These are phyloP conservation scores for Ajuga reptans DNA, from an alignment of 305 asterid genomes.

Conservation along the genomic window DNA sequence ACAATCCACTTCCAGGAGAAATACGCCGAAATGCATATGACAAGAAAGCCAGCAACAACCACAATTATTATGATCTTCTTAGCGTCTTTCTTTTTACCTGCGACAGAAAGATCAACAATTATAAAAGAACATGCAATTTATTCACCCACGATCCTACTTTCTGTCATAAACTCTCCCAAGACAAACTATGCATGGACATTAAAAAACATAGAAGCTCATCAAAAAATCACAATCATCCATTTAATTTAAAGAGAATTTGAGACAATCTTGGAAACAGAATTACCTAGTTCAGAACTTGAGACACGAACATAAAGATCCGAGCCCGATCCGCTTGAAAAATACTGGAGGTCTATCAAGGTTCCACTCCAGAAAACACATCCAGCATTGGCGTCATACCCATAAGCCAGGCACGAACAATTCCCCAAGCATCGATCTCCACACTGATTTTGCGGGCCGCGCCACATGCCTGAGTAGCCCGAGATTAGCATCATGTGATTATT, in stretches of 20 bases:
- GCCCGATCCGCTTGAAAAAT: slow-evolving; percentile 19
- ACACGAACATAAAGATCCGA: slow-evolving; percentile 41
- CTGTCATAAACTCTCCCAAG: no score
- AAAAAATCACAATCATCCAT: no score
- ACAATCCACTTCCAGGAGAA: slow-evolving; percentile 30
- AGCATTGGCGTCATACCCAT: slow-evolving; percentile 25
- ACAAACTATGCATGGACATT: no score
- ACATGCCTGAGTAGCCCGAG: slow-evolving; percentile 29
- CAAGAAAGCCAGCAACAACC: slow-evolving; percentile 18
- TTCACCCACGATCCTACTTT: no score
- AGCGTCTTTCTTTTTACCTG: slow-evolving; percentile 22
- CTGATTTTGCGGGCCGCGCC: slow-evolving; percentile 17
- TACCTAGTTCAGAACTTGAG: slow-evolving; percentile 43
- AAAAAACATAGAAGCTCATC: no score
- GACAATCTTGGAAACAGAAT: neutral
- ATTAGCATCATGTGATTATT: slow-evolving; percentile 24
- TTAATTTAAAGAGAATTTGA: no score
- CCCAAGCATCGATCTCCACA: slow-evolving; percentile 34
- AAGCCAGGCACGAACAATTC: slow-evolving; percentile 46
- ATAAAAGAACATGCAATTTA: no score
- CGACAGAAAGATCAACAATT: neutral
- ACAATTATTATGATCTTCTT: slow-evolving; percentile 12
- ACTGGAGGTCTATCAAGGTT: slow-evolving; percentile 30
- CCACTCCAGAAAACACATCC: slow-evolving; percentile 44
- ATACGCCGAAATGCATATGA: slow-evolving; percentile 13